phyloP scores from a whole-genome alignment of 2,329 filamentous ascomycete genomes.

The Graphilbum fragrans region DNA sequence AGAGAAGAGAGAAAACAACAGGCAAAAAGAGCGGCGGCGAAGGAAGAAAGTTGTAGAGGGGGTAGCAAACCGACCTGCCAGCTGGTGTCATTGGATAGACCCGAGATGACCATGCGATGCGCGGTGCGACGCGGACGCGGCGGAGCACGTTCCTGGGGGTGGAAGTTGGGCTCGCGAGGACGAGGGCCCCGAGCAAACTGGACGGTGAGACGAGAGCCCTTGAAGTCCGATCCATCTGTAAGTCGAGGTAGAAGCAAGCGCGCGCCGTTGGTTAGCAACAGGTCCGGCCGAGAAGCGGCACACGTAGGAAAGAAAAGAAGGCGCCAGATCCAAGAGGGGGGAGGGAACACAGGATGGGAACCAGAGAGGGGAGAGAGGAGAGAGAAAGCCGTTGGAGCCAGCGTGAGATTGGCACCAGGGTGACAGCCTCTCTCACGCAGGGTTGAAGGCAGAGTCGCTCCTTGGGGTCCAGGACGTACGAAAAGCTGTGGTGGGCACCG shows the following conservation, averaged over 20 bases:
- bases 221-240: slow-evolving; percentile 90
- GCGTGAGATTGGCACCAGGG: too few species aligned
- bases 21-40: neutral
- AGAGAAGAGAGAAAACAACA: neutral
- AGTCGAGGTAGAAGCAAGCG: slow-evolving; percentile 12
- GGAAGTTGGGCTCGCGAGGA: slow-evolving; percentile 25
- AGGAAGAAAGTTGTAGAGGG: neutral
- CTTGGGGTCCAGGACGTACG: slow-evolving; percentile 6
- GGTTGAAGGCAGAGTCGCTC: neutral
- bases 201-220: slow-evolving; percentile 93
- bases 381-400: neutral
- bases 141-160: slow-evolving; percentile 42
- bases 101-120: slow-evolving; percentile 94
- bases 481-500: slow-evolving; percentile 12
- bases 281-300: too few species aligned
- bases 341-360: neutral
- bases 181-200: slow-evolving; percentile 89
- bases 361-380: neutral
- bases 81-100: slow-evolving; percentile 95
- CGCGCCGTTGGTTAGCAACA: too few species aligned
- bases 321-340: too few species aligned
- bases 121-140: slow-evolving; percentile 84
- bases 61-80: slow-evolving; percentile 83
- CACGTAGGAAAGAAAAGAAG: too few species aligned
- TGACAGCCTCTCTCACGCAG: too few species aligned